Evolutionary conservation across 345 rosid genomes (phyloP).

Genomic region (Stellera chamaejasme): DNA sequence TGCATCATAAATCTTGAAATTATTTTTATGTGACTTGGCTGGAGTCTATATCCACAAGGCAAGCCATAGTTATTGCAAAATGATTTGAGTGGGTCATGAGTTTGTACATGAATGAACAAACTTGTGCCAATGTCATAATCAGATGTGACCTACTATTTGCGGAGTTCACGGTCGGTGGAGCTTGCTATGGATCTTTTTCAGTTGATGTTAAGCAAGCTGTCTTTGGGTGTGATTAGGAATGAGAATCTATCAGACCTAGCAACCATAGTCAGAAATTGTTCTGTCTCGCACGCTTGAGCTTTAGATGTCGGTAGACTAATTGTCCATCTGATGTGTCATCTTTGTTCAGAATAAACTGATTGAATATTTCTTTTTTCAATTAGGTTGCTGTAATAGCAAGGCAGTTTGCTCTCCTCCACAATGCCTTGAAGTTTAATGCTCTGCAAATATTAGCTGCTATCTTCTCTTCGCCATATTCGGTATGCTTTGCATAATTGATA

Average conservation of each 20-base stretch:
- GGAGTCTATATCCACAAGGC: too few species aligned
- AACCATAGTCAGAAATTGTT: constrained; percentile 32
- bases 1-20: too few species aligned
- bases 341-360: too few species aligned
- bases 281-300: neutral
- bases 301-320: neutral
- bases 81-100: too few species aligned
- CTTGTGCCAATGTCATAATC: neutral
- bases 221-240: constrained; percentile 27
- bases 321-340: neutral
- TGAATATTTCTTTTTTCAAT: constrained; percentile 1
- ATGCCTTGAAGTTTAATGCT: constrained; percentile 71
- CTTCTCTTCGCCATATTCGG: constrained; percentile 52
- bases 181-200: constrained; percentile 61
- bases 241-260: constrained; percentile 41
- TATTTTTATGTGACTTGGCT: too few species aligned
- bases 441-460: constrained; percentile 71
- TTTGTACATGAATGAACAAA: too few species aligned
- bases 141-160: constrained; percentile 13
- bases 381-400: constrained; percentile 56
- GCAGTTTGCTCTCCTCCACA: constrained; percentile 78
- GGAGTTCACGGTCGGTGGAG: constrained; percentile 75
- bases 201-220: constrained; percentile 39
- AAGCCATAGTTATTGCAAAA: too few species aligned
- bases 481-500: constrained; percentile 13